phyloP scores from a whole-genome alignment of 1,284 basidiomycete species.

The Heterobasidion parviporum region DNA sequence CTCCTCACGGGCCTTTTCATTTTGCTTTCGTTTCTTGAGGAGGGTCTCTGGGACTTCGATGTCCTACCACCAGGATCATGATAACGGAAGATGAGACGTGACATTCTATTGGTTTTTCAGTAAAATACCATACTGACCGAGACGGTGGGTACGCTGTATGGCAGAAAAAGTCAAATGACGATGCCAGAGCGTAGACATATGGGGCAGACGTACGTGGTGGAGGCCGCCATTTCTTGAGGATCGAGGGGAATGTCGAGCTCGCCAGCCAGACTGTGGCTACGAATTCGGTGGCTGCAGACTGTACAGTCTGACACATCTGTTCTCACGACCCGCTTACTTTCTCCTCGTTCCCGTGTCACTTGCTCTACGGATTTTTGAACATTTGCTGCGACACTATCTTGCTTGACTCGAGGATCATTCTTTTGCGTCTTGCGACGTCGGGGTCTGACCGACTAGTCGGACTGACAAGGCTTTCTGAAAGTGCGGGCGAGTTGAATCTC shows the following conservation, averaged over 20 bases:
- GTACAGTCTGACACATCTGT: constrained; percentile 30
- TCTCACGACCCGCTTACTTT: background rate
- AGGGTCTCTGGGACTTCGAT: constrained; percentile 97
- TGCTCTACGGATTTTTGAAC: background rate
- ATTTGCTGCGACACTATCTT: background rate
- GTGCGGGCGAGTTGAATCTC: too few species aligned
- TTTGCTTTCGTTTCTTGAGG: constrained; percentile 99
- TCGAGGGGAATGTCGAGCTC: constrained; percentile 1
- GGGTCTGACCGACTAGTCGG: too few species aligned
- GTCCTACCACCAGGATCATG: constrained; percentile 36
- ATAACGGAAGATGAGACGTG: background rate
- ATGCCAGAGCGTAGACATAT: constrained; percentile 3
- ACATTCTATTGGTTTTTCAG: background rate
- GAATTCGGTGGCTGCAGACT: constrained; percentile 30
- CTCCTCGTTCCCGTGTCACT: background rate
- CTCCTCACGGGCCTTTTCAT: constrained; percentile 96
- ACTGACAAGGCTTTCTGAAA: too few species aligned
- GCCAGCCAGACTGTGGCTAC: background rate
- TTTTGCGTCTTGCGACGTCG: too few species aligned
- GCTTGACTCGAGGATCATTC: background rate
- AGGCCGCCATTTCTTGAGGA: constrained; percentile 58
- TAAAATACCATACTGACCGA: constrained; percentile 41
- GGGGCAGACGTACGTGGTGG: constrained; percentile 55
- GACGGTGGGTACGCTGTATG: constrained; percentile 56
- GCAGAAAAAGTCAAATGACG: background rate